Evolutionary conservation across 2,329 filamentous ascomycete genomes (phyloP).

Genomic region (Chaetomiaceae sp.): DNA sequence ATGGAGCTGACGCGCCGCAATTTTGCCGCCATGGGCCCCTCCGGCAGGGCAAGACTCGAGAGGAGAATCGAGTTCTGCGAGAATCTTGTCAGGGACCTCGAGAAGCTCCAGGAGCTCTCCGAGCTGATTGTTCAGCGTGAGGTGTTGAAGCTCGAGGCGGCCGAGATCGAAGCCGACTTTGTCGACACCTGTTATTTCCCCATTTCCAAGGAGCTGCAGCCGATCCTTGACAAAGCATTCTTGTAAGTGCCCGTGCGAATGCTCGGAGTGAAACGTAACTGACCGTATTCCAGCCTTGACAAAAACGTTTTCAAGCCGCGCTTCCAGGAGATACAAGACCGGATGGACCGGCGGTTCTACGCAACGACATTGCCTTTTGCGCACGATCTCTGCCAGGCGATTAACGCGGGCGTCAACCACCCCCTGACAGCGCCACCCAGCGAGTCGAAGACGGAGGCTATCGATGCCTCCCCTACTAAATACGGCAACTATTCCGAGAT

Average conservation of each 20-base stretch:
- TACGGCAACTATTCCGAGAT: slow-evolving; percentile 59
- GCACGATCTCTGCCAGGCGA: slow-evolving; percentile 50
- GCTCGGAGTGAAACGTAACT: slow-evolving; percentile 27
- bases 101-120: slow-evolving; percentile 66
- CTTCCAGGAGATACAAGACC: slow-evolving; percentile 45
- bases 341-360: slow-evolving; percentile 53
- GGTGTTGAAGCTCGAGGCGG: slow-evolving; percentile 68
- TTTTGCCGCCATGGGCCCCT: slow-evolving; percentile 90
- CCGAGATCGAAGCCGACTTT: slow-evolving; percentile 70
- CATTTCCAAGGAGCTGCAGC: slow-evolving; percentile 67
- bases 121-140: slow-evolving; percentile 72
- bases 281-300: slow-evolving; percentile 52
- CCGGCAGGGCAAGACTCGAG: slow-evolving; percentile 70
- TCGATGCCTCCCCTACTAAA: slow-evolving; percentile 47
- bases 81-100: slow-evolving; percentile 68
- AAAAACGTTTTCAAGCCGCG: slow-evolving; percentile 55
- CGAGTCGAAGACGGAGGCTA: slow-evolving; percentile 30
- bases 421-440: slow-evolving; percentile 30
- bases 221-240: slow-evolving; percentile 74
- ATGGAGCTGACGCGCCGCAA: slow-evolving; percentile 96
- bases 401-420: slow-evolving; percentile 48
- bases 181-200: slow-evolving; percentile 92
- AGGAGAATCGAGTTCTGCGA: slow-evolving; percentile 87
- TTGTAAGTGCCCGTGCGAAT: slow-evolving; percentile 54
- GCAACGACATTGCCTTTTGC: slow-evolving; percentile 54